Percentiles rank a stretch among this genome's conserved stretches.
Conservation (phyloP, 2,329 filamentous ascomycete species). For the Cladosporium sp. region DNA sequence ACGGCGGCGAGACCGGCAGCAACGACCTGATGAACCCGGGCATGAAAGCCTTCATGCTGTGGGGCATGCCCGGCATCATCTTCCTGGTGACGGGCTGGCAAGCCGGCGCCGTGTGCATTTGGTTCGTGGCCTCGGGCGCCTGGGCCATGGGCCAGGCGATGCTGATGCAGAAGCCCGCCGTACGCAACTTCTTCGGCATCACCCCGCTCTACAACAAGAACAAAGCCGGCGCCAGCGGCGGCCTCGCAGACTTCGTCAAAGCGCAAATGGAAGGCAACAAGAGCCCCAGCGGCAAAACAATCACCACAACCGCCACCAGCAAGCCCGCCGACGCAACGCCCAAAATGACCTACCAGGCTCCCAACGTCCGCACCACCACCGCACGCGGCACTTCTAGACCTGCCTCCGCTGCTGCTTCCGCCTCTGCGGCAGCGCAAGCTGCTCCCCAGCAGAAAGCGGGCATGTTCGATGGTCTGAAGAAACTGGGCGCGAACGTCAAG, state of each 20-base stretch:
- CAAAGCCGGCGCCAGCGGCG: background rate
- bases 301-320: constrained; percentile 2
- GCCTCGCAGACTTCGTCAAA: background rate
- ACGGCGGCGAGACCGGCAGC: constrained; percentile 47
- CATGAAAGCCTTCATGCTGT: constrained; percentile 39
- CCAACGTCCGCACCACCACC: constrained; percentile 8
- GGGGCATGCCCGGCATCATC: constrained; percentile 50
- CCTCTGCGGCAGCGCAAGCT: background rate
- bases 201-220: constrained; percentile 29
- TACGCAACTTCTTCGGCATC: constrained; percentile 37
- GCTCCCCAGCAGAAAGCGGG: constrained; percentile 13
- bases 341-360: constrained; percentile 10
- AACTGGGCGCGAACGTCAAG: constrained; percentile 2
- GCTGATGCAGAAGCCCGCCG: constrained; percentile 33
- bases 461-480: constrained; percentile 11
- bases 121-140: constrained; percentile 49
- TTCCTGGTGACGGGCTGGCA: constrained; percentile 51
- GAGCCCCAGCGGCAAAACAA: background rate
- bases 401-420: background rate
- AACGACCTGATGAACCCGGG: constrained; percentile 21
- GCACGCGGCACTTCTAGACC: background rate
- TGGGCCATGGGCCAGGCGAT: constrained; percentile 37
- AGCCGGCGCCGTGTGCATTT: constrained; percentile 57
- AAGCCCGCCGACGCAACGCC: no score
- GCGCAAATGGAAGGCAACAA: background rate